Base-by-base conservation (phyloP, 1,284 basidiomycete genomes). In the Apiotrichum gracile region DNA sequence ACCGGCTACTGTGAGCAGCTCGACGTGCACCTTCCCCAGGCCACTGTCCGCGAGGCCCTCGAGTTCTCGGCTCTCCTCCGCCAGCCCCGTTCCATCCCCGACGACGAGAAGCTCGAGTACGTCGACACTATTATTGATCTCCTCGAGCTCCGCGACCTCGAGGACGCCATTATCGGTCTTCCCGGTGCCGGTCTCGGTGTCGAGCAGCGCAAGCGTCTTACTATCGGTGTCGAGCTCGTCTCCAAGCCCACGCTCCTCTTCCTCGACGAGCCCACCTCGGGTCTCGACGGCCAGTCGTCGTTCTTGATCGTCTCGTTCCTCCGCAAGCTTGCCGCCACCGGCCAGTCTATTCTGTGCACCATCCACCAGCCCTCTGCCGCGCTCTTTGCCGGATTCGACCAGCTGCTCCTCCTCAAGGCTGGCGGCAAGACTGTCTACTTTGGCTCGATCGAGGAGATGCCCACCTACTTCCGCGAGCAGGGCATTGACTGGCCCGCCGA, bases 61-160 rank as follows among this genome's bases (percentile, higher is more conserved):
- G 75, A 83, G 31, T 91, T 93, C 74, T 89, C 86, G 1, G 91
- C 91, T 0, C 80, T 83, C 58, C 76, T 93, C 14, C 83, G 91
- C 22, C 91, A 93, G 65, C 85, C 87, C 1, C 72, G 78, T 6
- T 77, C 77, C 5, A 81, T 88, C 1, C 77, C 87, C 0, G 71
- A 79, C 22, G 77, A 76, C 55, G 78, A 80, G 35, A 79, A 79
- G 68, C 69, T 79, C 48, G 77, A 72, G 25, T 81, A 79, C 62
- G 79, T 79, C 51, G 77, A 81, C 51, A 74, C 76, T 21, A 78
- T 80, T 35, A 76, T 81, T 61, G 76, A 78, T 42, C 66, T 81
- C 9, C 74, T 81, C 38, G 78, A 80, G 61, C 64, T 80, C 50
- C 67, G 74, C 25, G 75, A 77, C 54, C 69, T 79, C 25, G 76